Evolutionary conservation across 345 rosid genomes (phyloP).

Genomic region (Lenwebbia sp.): DNA sequence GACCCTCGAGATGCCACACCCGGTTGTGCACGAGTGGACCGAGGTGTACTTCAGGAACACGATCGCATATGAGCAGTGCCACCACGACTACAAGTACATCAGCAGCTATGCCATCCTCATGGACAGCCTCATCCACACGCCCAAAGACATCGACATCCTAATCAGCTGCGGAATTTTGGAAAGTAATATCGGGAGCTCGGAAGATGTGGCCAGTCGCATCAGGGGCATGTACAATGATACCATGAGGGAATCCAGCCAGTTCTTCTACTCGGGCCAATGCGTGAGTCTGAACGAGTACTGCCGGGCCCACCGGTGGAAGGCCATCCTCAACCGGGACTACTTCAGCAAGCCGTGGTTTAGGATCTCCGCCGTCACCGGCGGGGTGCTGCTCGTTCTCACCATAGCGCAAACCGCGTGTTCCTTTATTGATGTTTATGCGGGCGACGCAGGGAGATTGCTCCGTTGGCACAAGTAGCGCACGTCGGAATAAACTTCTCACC

Average conservation of each 20-base stretch:
- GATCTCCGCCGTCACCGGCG: not conserved
- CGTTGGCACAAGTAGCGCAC: not conserved
- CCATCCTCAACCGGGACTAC: not conserved
- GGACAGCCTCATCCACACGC: not conserved
- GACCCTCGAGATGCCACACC: constrained; percentile 10
- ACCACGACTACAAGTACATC: constrained; percentile 2
- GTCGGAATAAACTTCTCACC: not conserved
- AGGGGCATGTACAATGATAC: not conserved
- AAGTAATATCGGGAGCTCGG: not conserved
- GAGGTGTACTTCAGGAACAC: constrained; percentile 15
- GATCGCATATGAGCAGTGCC: constrained; percentile 22
- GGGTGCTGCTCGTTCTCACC: not conserved
- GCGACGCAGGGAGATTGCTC: not conserved
- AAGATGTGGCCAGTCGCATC: not conserved
- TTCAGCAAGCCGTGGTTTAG: not conserved
- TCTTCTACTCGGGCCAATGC: rapidly evolving
- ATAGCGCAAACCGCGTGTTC: not conserved
- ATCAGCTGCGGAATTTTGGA: not conserved
- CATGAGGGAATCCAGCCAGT: not conserved
- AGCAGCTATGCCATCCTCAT: constrained; percentile 5
- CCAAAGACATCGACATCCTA: not conserved
- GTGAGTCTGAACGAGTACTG: not conserved
- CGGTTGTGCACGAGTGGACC: constrained; percentile 11
- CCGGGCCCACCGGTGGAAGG: not conserved
- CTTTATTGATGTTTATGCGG: not conserved